Percentiles rank a stretch among this genome's conserved stretches.
phyloP scores from a whole-genome alignment of 1,284 basidiomycete species.

The Mycosarcoma maydis region DNA sequence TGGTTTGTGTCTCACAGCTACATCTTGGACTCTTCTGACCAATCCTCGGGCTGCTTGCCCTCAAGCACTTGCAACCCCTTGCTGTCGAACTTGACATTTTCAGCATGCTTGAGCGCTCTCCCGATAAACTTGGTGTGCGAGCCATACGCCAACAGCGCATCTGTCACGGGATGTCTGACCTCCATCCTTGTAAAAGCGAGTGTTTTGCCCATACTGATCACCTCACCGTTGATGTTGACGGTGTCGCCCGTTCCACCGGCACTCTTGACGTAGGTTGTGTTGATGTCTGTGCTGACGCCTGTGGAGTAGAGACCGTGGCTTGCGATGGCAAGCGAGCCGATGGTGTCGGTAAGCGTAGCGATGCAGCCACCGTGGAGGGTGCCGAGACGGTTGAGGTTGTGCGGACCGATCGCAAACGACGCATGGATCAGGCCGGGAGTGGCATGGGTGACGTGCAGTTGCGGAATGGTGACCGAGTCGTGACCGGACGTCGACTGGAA shows the following conservation, averaged over 20 bases:
- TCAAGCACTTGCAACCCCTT: conserved; percentile 79
- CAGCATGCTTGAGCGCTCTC: conserved; percentile 76
- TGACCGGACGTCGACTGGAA: conserved; percentile 49
- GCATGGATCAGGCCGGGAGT: conserved; percentile 50
- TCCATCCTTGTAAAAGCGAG: conserved; percentile 63
- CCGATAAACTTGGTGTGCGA: conserved; percentile 87
- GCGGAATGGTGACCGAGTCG: conserved; percentile 53
- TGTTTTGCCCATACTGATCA: conserved; percentile 58
- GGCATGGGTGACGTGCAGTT: conserved; percentile 46
- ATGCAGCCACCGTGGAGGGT: conserved; percentile 84
- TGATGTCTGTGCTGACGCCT: conserved; percentile 85
- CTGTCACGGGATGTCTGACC: conserved; percentile 50
- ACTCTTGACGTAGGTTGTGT: conserved; percentile 80
- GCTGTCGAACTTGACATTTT: conserved; percentile 82
- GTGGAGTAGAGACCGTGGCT: conserved; percentile 85
- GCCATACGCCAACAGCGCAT: conserved; percentile 51
- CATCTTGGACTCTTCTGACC: conserved; percentile 19
- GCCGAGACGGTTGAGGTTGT: conserved; percentile 62
- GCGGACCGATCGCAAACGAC: conserved; percentile 38
- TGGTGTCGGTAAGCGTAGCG: conserved; percentile 82
- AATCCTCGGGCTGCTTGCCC: conserved; percentile 68
- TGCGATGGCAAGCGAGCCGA: conserved; percentile 83
- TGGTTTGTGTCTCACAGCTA: conserved; percentile 1
- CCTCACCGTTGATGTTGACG: conserved; percentile 39
- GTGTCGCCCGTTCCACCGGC: conserved; percentile 70